Evolutionary conservation across 164 flowering plant species (phyloP).

Genomic region (Chloranthus sessilifolius): DNA sequence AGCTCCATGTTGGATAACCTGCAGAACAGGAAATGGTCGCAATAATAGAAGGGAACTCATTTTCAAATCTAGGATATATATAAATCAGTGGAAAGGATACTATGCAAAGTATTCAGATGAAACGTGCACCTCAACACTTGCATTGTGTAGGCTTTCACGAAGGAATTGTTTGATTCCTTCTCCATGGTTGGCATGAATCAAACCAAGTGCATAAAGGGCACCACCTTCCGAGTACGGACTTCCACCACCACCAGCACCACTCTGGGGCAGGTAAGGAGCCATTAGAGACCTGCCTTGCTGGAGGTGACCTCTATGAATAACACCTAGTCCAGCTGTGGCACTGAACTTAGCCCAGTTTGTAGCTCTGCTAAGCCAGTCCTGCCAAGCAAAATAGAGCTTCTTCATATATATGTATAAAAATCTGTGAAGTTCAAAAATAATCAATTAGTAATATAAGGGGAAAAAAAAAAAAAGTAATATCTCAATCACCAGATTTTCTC

Average conservation of each 20-base stretch:
- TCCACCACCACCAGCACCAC: conserved; percentile 82
- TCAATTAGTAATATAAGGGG: not conserved
- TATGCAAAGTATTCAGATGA: too few relatives aligned
- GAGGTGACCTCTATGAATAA: conserved; percentile 84
- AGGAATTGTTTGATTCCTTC: conserved; percentile 93
- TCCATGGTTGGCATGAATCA: conserved; percentile 95
- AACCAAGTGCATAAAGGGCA: conserved; percentile 85
- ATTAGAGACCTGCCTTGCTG: conserved; percentile 90
- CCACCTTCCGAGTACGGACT: conserved; percentile 98
- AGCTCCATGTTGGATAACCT: conserved; percentile 97
- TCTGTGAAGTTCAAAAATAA: not conserved
- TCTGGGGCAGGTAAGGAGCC: conserved; percentile 93
- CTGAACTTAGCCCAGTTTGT: conserved; percentile 96
- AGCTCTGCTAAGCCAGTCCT: conserved; percentile 95
- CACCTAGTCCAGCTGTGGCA: conserved; percentile 94
- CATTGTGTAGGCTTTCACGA: conserved; percentile 76
- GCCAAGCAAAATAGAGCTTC: conserved; percentile 6
- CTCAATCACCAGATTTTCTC: conserved; percentile 72
- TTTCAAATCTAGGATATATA: too few relatives aligned
- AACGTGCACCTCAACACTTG: conserved; percentile 89
- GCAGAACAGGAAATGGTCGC: conserved; percentile 13
- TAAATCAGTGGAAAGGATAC: too few relatives aligned
- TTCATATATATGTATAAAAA: not conserved
- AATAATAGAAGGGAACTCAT: not conserved
- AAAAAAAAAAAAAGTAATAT: conserved; percentile 1